Conservation (phyloP, 2,329 filamentous ascomycete genomes). For the Pseudomassariella vexata region DNA sequence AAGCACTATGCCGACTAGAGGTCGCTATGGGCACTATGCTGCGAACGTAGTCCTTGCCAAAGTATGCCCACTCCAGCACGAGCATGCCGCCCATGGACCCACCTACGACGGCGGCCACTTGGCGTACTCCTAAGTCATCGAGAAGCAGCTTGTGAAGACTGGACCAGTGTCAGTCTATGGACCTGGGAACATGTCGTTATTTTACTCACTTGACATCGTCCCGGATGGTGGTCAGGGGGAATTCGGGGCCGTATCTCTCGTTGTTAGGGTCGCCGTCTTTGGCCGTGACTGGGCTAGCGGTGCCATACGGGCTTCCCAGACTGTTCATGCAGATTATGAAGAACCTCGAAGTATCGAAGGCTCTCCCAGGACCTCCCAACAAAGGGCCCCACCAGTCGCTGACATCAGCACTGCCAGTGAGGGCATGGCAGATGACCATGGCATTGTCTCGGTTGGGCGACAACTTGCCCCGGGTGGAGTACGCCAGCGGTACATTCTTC, state of each 20-base stretch:
- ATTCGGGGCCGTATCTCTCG: slow-evolving; percentile 87
- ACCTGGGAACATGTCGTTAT: no score
- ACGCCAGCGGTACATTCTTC: slow-evolving; percentile 67
- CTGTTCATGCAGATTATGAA: slow-evolving; percentile 86
- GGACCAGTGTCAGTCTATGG: no score
- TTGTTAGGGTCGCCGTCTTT: slow-evolving; percentile 73
- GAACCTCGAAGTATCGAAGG: slow-evolving; percentile 77
- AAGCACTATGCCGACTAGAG: slow-evolving; percentile 77
- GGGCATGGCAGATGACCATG: slow-evolving; percentile 76
- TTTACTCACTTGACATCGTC: slow-evolving; percentile 88
- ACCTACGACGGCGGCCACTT: slow-evolving; percentile 73
- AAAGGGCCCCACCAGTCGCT: slow-evolving; percentile 85
- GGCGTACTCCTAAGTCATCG: slow-evolving; percentile 73
- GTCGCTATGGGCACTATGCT: slow-evolving; percentile 80
- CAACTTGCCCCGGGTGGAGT: slow-evolving; percentile 59
- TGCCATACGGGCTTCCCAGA: slow-evolving; percentile 78
- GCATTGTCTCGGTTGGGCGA: slow-evolving; percentile 56
- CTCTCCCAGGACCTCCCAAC: slow-evolving; percentile 69
- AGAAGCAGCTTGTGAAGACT: slow-evolving; percentile 75
- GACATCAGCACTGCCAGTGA: slow-evolving; percentile 81
- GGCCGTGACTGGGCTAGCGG: slow-evolving; percentile 81
- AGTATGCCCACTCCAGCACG: slow-evolving; percentile 86
- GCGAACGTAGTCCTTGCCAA: slow-evolving; percentile 79
- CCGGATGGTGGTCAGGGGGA: slow-evolving; percentile 88
- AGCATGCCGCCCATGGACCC: slow-evolving; percentile 88